Conservation (phyloP, 768 basidiomycete species). For the Phanerodontia chrysosporium region DNA sequence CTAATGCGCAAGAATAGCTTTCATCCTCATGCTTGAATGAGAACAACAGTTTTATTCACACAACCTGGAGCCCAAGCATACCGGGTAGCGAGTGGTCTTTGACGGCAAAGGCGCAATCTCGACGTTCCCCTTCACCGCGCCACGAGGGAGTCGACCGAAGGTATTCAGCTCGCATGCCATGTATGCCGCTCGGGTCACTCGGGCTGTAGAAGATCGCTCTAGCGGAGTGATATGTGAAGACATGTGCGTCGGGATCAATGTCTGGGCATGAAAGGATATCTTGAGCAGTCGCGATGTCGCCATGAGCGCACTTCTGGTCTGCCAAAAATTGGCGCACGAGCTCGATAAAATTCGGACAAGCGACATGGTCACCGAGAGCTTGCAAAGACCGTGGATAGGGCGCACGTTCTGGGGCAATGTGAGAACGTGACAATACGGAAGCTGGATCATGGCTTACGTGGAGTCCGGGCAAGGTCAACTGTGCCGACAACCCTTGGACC, state of each 20-base stretch:
- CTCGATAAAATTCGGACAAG: neutral
- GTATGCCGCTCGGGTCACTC: constrained; percentile 18
- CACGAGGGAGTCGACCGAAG: constrained; percentile 21
- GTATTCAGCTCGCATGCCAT: constrained; percentile 18
- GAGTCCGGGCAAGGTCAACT: neutral
- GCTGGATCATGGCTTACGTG: neutral
- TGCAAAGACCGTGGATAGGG: neutral
- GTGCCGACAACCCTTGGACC: neutral
- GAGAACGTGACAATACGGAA: neutral
- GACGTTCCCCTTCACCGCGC: constrained; percentile 3
- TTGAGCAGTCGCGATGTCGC: neutral
- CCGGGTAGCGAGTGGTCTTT: constrained; percentile 7
- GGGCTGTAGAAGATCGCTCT: constrained; percentile 21
- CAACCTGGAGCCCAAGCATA: constrained; percentile 20
- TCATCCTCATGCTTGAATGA: constrained; percentile 12
- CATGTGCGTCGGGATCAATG: neutral
- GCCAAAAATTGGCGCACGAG: constrained; percentile 12
- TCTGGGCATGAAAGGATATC: neutral
- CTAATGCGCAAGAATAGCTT: constrained; percentile 18
- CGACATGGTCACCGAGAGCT: neutral
- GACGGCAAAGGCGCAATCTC: constrained; percentile 17
- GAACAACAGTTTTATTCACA: constrained; percentile 17
- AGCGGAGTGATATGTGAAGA: constrained; percentile 15
- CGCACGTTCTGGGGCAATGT: neutral
- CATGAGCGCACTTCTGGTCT: no score